Conservation (phyloP, 106 monocot species). For the Narthecium ossifragum region DNA sequence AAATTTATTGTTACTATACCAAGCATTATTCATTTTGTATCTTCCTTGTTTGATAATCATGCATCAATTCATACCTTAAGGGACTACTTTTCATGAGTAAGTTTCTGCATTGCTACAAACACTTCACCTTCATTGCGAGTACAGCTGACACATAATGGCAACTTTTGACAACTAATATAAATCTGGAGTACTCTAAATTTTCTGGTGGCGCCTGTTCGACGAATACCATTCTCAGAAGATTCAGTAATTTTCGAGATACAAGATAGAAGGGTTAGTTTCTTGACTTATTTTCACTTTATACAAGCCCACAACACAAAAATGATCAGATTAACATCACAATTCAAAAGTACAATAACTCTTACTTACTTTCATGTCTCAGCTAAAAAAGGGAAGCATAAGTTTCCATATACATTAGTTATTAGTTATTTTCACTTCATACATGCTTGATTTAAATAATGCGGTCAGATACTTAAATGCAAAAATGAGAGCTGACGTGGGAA, state of each 20-base stretch:
- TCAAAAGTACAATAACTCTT: background rate
- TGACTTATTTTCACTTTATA: background rate
- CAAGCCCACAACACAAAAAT: too few relatives aligned
- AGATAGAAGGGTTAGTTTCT: slow-evolving; percentile 74
- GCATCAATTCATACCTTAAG: too few relatives aligned
- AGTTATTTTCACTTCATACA: background rate
- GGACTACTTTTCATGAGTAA: too few relatives aligned
- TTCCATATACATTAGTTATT: too few relatives aligned
- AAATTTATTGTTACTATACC: too few relatives aligned
- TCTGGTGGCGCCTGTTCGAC: slow-evolving; percentile 66
- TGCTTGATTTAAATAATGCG: background rate
- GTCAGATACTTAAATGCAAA: too few relatives aligned
- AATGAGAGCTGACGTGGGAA: background rate
- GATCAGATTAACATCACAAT: background rate
- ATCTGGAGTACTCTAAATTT: slow-evolving; percentile 3
- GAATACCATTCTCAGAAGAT: slow-evolving; percentile 66
- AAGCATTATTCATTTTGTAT: too few relatives aligned
- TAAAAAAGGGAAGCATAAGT: too few relatives aligned
- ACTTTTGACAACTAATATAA: too few relatives aligned
- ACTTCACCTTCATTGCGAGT: too few relatives aligned
- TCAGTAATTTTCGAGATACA: slow-evolving; percentile 70
- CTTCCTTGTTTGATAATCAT: too few relatives aligned
- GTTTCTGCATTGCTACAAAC: background rate
- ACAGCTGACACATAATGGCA: too few relatives aligned
- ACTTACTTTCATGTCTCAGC: background rate